These are phyloP conservation scores for Fraxinus paxiana DNA, from an alignment of 305 asterid species.

Conservation along the genomic window DNA sequence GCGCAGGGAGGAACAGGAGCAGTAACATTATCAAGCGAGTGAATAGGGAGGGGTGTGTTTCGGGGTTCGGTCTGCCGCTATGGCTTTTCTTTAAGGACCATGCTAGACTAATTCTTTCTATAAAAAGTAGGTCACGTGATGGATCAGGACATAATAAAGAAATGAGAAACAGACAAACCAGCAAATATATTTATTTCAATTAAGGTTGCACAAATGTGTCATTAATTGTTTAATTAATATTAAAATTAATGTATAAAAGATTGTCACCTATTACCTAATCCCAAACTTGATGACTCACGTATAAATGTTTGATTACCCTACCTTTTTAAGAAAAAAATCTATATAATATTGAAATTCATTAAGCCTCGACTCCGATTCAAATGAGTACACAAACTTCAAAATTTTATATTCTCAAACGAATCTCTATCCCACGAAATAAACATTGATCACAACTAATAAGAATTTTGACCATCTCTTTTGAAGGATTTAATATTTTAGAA, in stretches of 20 bases:
- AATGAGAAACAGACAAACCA: neutral
- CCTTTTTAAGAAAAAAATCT: neutral
- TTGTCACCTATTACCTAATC: too few species aligned
- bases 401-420: neutral
- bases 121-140: conserved; percentile 42
- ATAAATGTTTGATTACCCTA: neutral
- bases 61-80: conserved; percentile 43
- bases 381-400: neutral
- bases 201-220: too few species aligned
- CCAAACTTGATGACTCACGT: too few species aligned
- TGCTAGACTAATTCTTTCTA: conserved; percentile 7
- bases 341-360: too few species aligned
- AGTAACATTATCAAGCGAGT: conserved; percentile 22
- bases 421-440: too few species aligned
- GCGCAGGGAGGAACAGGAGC: conserved; percentile 24
- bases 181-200: neutral
- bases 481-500: too few species aligned
- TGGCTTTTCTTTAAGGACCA: neutral
- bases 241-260: too few species aligned
- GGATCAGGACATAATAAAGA: neutral
- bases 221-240: too few species aligned
- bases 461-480: too few species aligned
- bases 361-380: too few species aligned
- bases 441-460: too few species aligned
- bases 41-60: conserved; percentile 21